Percentiles rank a stretch among this genome's conserved stretches.
Evolutionary conservation across 495 filamentous ascomycete genomes (phyloP).

Genomic region (Penicillium turbatum): DNA sequence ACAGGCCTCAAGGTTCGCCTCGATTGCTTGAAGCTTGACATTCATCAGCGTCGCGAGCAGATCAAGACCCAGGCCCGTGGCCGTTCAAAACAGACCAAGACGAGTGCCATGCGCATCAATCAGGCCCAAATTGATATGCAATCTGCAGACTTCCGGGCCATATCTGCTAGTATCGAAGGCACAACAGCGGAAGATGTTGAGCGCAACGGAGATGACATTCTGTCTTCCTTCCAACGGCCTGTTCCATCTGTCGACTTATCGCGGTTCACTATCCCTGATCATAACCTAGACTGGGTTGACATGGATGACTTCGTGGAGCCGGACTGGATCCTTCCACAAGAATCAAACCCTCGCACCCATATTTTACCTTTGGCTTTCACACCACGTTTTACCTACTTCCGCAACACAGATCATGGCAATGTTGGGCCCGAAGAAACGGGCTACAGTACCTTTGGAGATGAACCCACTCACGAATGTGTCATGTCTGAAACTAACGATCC

Average conservation of each 20-base stretch:
- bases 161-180: constrained; percentile 83
- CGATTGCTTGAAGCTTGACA: constrained; percentile 92
- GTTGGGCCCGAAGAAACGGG: constrained; percentile 64
- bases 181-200: constrained; percentile 70
- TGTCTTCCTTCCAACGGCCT: constrained; percentile 54
- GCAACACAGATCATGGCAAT: constrained; percentile 87
- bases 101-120: constrained; percentile 93
- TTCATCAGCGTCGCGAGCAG: constrained; percentile 91
- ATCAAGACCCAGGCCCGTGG: constrained; percentile 74
- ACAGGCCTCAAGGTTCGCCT: constrained; percentile 92
- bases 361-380: constrained; percentile 90
- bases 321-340: constrained; percentile 89
- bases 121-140: constrained; percentile 88
- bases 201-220: constrained; percentile 52
- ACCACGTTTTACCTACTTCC: constrained; percentile 93
- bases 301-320: constrained; percentile 99
- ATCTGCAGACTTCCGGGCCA: constrained; percentile 86
- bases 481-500: constrained; percentile 95
- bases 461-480: constrained; percentile 88
- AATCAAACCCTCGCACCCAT: constrained; percentile 86
- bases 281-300: constrained; percentile 92
- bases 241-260: constrained; percentile 65
- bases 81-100: constrained; percentile 64
- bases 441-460: constrained; percentile 82
- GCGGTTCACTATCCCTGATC: constrained; percentile 88